phyloP scores from a whole-genome alignment of 306 rosid genomes.

The Urtica urens region DNA sequence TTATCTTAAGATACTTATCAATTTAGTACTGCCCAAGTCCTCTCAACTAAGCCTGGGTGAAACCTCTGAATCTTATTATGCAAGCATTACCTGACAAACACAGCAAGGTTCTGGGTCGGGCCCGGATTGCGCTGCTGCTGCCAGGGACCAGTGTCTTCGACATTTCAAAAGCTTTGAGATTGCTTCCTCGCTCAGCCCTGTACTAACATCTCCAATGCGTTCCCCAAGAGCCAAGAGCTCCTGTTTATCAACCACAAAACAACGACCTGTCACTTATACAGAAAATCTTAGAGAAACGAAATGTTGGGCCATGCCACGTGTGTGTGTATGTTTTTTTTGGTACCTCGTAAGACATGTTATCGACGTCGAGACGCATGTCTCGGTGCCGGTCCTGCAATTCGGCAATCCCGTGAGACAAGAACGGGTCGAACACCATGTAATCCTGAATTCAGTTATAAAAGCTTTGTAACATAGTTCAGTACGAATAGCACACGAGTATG shows the following conservation, averaged over 20 bases:
- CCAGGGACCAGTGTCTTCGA: constrained; percentile 16
- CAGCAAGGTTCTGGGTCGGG: constrained; percentile 68
- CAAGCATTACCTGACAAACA: constrained; percentile 84
- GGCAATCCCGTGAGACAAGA: constrained; percentile 58
- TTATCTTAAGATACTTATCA: no score
- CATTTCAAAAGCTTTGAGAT: constrained; percentile 51
- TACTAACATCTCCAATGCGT: constrained; percentile 74
- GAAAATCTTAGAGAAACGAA: no score
- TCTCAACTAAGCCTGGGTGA: no score
- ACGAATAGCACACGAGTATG: no score
- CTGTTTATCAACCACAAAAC: constrained; percentile 26
- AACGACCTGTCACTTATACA: not conserved
- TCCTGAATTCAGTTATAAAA: constrained; percentile 43
- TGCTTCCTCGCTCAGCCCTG: constrained; percentile 57
- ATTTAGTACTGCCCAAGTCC: no score
- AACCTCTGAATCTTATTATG: no score
- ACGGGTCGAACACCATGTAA: constrained; percentile 68
- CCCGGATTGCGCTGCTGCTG: constrained; percentile 24
- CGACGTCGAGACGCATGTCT: constrained; percentile 93
- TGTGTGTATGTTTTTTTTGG: constrained; percentile 16
- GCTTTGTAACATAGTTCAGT: no score
- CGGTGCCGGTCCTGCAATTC: constrained; percentile 88
- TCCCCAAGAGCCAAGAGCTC: constrained; percentile 82
- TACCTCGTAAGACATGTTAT: constrained; percentile 94
- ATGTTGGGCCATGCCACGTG: not conserved